phyloP scores from a whole-genome alignment of 257 asterid species.

The Solanum appendiculatum region DNA sequence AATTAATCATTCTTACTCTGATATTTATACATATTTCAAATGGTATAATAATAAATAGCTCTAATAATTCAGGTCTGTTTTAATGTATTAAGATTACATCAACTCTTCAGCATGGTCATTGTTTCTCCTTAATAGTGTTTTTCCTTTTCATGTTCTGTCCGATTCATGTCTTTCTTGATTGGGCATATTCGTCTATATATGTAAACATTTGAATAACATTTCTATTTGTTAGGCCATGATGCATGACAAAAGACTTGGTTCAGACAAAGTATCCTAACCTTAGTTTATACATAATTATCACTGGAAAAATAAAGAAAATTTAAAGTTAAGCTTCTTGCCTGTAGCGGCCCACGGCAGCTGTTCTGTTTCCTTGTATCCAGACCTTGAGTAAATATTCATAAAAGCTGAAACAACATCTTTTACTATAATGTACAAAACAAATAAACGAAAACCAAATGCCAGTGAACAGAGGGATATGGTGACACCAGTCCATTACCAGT shows the following conservation, averaged over 20 bases:
- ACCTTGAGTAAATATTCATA: slow-evolving; percentile 93
- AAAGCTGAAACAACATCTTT: slow-evolving; percentile 50
- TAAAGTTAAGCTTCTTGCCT: slow-evolving; percentile 34
- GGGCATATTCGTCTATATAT: not conserved
- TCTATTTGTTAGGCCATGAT: not conserved
- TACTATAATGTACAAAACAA: not conserved
- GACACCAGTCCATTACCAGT: not conserved
- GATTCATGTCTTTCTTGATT: not conserved
- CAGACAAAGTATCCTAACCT: not conserved
- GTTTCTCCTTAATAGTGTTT: not conserved
- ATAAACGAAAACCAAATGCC: not conserved
- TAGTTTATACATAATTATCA: not conserved
- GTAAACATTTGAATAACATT: not conserved
- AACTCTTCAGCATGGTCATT: not conserved
- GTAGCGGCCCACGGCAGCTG: slow-evolving; percentile 67
- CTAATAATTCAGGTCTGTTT: not conserved
- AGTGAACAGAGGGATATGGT: not conserved
- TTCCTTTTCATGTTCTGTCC: not conserved
- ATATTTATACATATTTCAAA: not conserved
- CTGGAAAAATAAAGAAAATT: not conserved
- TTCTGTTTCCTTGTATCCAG: slow-evolving; percentile 97
- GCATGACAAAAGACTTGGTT: not conserved
- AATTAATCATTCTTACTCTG: not conserved
- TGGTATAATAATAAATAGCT: not conserved
- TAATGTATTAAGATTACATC: not conserved